Evolutionary conservation across 192 early-diverging fungal species (phyloP), one percentile per base, ranked within the genome.

Genomic region (Funneliformis geosporum): DNA sequence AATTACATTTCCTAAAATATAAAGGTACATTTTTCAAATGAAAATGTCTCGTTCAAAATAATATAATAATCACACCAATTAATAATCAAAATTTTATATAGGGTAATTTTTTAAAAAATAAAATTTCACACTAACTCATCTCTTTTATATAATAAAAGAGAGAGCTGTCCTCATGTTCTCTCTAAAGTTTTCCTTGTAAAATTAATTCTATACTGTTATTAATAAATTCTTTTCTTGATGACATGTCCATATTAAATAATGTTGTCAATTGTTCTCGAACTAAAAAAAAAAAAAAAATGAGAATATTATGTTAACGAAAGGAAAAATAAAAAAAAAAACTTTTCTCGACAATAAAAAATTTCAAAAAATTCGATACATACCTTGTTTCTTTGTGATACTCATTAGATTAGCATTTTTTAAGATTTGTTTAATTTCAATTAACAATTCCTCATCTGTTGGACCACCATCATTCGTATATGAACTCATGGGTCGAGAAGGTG

Each of bases 321-420:
- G 18, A 47, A 28, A 46, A 70, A 12, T 43, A 55, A 18, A 1
- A 28, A 73, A 27, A 46, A 73, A 9, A 47, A 46, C 11, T 47
- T 28, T 27, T 25, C 12, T 11, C 10, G n/a, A n/a, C 25, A 38
- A 43, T 70, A 21, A 70, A 5, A 40, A 38, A 70, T 43, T 70
- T 16, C 16, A 14, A 70, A 18, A 78, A 40, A 28, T 14, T 69
- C 12, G 0, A 5, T 28, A 38, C 61, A 70, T 88, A 89, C 88
- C 90, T 88, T 95, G 94, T 85, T 98, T 98, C 89, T 99, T 98
- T 60, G 98, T 99, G 67, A 99, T 93, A n/a, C 93, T 94, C 97
- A 98, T 98, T 73, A 99, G 83, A 80, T 99, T 93, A 10, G 95
- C 95, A 0, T 93, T 94, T 16, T 91, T 83, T 27, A 99, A 89